phyloP scores from a whole-genome alignment of 768 basidiomycete genomes.

The Crassisporium funariophilum region DNA sequence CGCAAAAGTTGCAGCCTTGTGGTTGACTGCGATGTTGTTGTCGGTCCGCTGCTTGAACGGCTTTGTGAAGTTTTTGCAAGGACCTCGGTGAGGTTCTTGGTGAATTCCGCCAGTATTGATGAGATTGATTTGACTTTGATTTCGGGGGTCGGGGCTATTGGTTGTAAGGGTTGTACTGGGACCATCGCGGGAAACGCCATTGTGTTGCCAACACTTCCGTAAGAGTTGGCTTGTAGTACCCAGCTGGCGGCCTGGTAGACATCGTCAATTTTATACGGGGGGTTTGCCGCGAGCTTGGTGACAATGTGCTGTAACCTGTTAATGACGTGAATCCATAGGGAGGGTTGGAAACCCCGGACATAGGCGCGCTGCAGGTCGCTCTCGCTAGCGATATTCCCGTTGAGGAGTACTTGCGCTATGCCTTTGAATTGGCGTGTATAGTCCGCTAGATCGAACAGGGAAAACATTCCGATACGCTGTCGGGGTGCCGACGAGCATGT shows the following conservation, averaged over 20 bases:
- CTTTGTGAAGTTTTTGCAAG: too few species aligned
- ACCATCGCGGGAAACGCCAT: too few species aligned
- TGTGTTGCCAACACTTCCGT: too few species aligned
- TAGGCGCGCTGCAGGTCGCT: slow-evolving; percentile 21
- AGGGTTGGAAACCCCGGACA: slow-evolving; percentile 1
- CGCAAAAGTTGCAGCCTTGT: too few species aligned
- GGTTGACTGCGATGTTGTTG: too few species aligned
- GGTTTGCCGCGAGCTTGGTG: neutral
- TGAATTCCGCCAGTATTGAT: too few species aligned
- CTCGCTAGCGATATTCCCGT: slow-evolving; percentile 12
- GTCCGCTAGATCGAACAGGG: slow-evolving; percentile 14
- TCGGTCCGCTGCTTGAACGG: too few species aligned
- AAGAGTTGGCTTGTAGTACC: neutral
- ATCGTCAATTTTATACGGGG: neutral
- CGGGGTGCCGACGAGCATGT: slow-evolving; percentile 6
- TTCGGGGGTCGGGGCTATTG: too few species aligned
- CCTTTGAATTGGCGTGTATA: slow-evolving; percentile 22
- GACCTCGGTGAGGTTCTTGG: too few species aligned
- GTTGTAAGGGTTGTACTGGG: too few species aligned
- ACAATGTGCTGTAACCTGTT: neutral
- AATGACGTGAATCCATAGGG: neutral
- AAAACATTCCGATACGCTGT: slow-evolving; percentile 9
- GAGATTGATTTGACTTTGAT: too few species aligned
- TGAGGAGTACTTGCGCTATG: slow-evolving; percentile 20
- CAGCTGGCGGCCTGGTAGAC: slow-evolving; percentile 2